phyloP scores from a whole-genome alignment of 495 filamentous ascomycete species.

The Aspergillus carlsbadensis region DNA sequence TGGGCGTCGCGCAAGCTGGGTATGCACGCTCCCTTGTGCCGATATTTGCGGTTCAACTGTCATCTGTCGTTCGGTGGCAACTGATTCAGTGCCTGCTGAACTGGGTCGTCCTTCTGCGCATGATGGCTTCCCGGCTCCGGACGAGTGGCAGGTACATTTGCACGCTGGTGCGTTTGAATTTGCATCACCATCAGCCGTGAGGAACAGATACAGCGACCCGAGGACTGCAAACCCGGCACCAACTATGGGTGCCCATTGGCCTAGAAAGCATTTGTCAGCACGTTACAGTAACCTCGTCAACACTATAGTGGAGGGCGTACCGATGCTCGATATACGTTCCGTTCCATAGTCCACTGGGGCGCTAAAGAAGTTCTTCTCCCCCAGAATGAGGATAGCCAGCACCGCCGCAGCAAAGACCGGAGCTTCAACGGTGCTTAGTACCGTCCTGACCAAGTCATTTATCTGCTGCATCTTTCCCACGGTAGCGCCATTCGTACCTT shows the following conservation, averaged over 20 bases:
- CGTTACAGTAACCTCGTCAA: neutral
- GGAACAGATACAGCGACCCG: constrained; percentile 1
- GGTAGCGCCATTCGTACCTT: constrained; percentile 2
- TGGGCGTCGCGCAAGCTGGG: neutral
- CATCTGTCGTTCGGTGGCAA: neutral
- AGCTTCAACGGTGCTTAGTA: constrained; percentile 3
- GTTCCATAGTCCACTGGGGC: neutral
- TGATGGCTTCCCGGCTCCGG: neutral
- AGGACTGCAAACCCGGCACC: neutral
- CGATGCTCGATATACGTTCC: neutral
- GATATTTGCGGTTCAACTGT: no score
- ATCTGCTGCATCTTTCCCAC: constrained; percentile 6
- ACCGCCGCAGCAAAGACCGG: constrained; percentile 3
- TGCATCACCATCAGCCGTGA: neutral
- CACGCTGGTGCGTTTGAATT: neutral
- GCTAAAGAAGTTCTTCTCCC: constrained; percentile 2
- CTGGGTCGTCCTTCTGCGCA: neutral
- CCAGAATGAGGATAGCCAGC: constrained; percentile 1
- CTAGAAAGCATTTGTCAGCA: neutral
- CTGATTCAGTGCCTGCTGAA: neutral
- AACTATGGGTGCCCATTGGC: constrained; percentile 4
- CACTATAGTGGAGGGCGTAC: neutral
- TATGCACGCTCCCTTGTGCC: neutral
- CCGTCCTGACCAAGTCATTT: neutral
- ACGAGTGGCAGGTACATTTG: neutral